Evolutionary conservation across 805 yeast species (phyloP).

Genomic region (Barnettozyma botsteinii): DNA sequence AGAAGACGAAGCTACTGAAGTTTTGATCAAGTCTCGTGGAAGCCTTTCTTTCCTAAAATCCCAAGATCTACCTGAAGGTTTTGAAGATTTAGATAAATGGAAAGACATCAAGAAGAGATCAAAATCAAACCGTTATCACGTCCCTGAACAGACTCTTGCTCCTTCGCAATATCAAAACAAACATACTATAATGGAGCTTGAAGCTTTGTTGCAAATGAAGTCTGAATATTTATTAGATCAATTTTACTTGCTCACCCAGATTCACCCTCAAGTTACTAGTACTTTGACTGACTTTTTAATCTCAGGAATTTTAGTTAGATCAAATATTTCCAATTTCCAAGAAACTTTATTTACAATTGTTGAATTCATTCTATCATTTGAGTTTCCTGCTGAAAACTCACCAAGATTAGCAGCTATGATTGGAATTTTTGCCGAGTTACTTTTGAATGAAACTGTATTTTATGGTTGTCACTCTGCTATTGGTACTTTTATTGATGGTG

Average conservation of each 20-base stretch:
- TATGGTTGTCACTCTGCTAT: constrained; percentile 30
- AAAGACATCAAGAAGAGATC: constrained; percentile 15
- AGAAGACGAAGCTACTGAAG: constrained; percentile 26
- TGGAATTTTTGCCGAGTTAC: constrained; percentile 37
- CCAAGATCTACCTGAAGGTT: constrained; percentile 21
- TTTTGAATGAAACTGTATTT: constrained; percentile 35
- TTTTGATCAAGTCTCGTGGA: constrained; percentile 30
- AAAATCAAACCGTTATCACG: constrained; percentile 21
- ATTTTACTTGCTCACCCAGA: constrained; percentile 38
- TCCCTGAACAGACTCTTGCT: constrained; percentile 26
- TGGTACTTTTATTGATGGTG: constrained; percentile 32
- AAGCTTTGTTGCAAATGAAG: constrained; percentile 32
- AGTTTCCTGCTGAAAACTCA: constrained; percentile 24
- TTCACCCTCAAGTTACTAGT: constrained; percentile 34
- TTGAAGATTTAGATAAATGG: constrained; percentile 29
- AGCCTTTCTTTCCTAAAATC: constrained; percentile 23
- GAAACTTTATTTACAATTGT: constrained; percentile 34
- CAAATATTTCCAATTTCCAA: constrained; percentile 29
- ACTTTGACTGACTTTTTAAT: constrained; percentile 36
- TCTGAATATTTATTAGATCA: constrained; percentile 32
- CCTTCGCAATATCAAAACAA: constrained; percentile 34
- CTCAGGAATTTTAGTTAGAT: constrained; percentile 30
- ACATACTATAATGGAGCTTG: constrained; percentile 37
- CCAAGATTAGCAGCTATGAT: constrained; percentile 35
- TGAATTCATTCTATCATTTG: constrained; percentile 31